phyloP scores from a whole-genome alignment of 257 asterid species.

The Solanum tarijense region DNA sequence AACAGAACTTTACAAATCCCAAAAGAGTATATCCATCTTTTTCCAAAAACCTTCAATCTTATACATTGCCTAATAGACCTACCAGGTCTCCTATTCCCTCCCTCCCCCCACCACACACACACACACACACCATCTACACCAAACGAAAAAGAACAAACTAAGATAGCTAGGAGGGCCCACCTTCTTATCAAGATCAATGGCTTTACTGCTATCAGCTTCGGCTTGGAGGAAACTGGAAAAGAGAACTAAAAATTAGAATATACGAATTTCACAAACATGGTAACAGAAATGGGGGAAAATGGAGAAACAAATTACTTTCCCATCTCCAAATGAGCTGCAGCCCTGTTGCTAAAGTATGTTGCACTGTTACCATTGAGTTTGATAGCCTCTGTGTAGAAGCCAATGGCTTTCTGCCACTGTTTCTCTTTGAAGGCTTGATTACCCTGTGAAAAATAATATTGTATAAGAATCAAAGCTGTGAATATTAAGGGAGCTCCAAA shows the following conservation, averaged over 20 bases:
- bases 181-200: slow-evolving; percentile 92
- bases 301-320: slow-evolving; percentile 37
- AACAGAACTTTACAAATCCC: neutral
- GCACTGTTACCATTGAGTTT: slow-evolving; percentile 72
- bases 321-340: slow-evolving; percentile 86
- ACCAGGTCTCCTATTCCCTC: neutral
- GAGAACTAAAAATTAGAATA: neutral
- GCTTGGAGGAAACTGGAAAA: slow-evolving; percentile 62
- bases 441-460: slow-evolving; percentile 33
- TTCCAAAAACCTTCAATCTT: neutral
- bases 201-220: slow-evolving; percentile 78
- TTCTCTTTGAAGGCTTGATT: slow-evolving; percentile 89
- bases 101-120: neutral
- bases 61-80: neutral
- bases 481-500: neutral
- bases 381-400: slow-evolving; percentile 85
- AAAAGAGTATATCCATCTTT: neutral
- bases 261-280: neutral
- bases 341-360: slow-evolving; percentile 83
- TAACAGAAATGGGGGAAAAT: neutral
- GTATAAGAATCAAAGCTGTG: neutral
- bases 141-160: neutral
- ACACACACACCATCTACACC: neutral
- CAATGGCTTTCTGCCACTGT: slow-evolving; percentile 85
- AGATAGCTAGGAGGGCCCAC: slow-evolving; percentile 21